These are phyloP conservation scores for Suhomyces bribrorum DNA, from an alignment of 1,139 yeast species.

Conservation along the genomic window DNA sequence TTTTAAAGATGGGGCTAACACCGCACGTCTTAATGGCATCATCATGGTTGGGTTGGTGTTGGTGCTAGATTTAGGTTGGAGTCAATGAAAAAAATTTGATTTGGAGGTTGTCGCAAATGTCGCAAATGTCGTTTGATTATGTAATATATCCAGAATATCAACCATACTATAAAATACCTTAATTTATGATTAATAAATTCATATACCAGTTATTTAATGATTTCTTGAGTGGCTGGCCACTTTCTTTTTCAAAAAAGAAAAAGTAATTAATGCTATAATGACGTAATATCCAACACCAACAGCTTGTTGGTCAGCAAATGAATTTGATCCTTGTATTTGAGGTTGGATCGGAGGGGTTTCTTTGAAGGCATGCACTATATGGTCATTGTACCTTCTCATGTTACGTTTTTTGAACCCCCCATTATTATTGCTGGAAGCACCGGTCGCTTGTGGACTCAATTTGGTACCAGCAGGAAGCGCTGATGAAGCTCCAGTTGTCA, in stretches of 20 bases:
- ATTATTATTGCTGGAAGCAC: constrained; percentile 15
- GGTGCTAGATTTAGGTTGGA: background rate
- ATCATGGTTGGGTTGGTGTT: constrained; percentile 2
- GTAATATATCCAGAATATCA: background rate
- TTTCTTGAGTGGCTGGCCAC: background rate
- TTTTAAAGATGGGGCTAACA: constrained; percentile 1
- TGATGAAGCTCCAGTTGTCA: constrained; percentile 13
- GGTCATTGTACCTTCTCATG: constrained; percentile 2
- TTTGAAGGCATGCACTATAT: background rate
- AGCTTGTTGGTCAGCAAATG: constrained; percentile 14
- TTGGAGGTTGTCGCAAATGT: constrained; percentile 6
- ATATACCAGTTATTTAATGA: background rate
- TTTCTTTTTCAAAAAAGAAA: constrained; percentile 17
- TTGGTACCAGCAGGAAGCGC: background rate
- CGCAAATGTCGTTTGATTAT: constrained; percentile 4
- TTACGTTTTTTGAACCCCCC: constrained; percentile 1
- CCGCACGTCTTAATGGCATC: constrained; percentile 6
- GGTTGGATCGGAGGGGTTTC: background rate
- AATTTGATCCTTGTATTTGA: constrained; percentile 1
- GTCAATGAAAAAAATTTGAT: constrained; percentile 7
- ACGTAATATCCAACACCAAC: constrained; percentile 20
- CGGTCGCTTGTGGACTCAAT: constrained; percentile 2
- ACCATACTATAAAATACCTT: background rate
- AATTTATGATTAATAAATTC: background rate
- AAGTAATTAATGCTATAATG: constrained; percentile 19